Evolutionary conservation across 129 eudicot genomes (phyloP).

Genomic region (Chrysanthemum makinoi): DNA sequence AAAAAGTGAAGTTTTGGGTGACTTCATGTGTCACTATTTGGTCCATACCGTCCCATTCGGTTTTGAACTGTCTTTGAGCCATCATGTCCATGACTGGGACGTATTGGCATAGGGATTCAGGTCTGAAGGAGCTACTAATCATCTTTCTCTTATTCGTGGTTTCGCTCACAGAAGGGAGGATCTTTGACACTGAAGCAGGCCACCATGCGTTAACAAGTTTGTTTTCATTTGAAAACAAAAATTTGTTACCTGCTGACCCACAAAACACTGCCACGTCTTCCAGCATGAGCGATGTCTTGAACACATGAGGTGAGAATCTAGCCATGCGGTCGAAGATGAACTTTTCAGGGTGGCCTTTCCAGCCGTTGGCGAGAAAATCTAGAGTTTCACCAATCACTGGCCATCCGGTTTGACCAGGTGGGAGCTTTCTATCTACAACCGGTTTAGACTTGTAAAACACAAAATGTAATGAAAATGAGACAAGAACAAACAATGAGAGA

Average conservation of each 20-base stretch:
- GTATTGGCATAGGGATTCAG: conserved; percentile 2
- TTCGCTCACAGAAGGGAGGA: conserved; percentile 43
- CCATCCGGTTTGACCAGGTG: conserved; percentile 12
- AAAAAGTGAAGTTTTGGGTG: conserved; percentile 44
- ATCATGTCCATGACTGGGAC: conserved; percentile 45
- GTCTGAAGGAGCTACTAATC: conserved; percentile 37
- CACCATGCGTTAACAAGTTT: conserved; percentile 46
- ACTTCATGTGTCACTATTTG: conserved; percentile 32
- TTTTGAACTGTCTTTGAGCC: conserved; percentile 39
- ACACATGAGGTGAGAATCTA: conserved; percentile 3
- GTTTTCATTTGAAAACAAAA: conserved; percentile 54
- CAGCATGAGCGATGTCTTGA: conserved; percentile 5
- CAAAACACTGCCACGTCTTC: conserved; percentile 3
- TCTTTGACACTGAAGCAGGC: conserved; percentile 34
- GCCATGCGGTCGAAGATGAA: conserved; percentile 15
- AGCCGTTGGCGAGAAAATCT: background rate
- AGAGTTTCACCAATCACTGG: conserved; percentile 10
- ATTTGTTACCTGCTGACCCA: conserved; percentile 33
- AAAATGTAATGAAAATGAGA: no score
- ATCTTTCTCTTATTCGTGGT: conserved; percentile 29
- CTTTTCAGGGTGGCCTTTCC: conserved; percentile 22
- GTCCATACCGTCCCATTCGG: conserved; percentile 38
- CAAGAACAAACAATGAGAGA: no score
- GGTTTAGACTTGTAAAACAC: background rate
- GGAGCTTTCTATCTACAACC: background rate